phyloP scores from a whole-genome alignment of 768 basidiomycete genomes.

The Tricholoma flavovirens region DNA sequence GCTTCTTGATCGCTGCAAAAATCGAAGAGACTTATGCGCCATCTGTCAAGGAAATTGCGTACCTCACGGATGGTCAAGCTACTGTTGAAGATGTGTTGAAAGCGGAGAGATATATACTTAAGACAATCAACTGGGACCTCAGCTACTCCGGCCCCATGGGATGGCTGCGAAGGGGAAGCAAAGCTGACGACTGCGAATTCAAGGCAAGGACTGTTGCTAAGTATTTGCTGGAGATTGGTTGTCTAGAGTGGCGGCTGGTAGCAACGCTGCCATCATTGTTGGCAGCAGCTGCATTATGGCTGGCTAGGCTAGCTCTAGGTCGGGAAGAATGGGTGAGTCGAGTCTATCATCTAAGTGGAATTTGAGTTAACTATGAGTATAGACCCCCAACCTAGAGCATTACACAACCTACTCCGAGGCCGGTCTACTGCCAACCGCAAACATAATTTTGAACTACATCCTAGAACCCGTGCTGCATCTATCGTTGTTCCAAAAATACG shows the following conservation, averaged over 20 bases:
- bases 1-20: slow-evolving; percentile 85
- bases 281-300: slow-evolving; percentile 83
- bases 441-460: slow-evolving; percentile 89
- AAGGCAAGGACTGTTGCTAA: slow-evolving; percentile 85
- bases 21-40: slow-evolving; percentile 92
- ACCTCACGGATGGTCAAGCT: slow-evolving; percentile 74
- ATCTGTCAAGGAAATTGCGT: slow-evolving; percentile 72
- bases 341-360: background rate
- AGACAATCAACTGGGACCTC: slow-evolving; percentile 81
- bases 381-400: slow-evolving; percentile 85
- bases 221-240: slow-evolving; percentile 83
- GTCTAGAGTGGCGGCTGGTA: slow-evolving; percentile 77
- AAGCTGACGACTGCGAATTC: slow-evolving; percentile 88
- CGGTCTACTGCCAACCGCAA: slow-evolving; percentile 80
- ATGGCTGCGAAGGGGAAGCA: slow-evolving; percentile 84
- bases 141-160: slow-evolving; percentile 85
- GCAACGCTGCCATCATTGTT: slow-evolving; percentile 69
- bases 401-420: slow-evolving; percentile 92
- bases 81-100: slow-evolving; percentile 76
- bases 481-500: slow-evolving; percentile 92
- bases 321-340: slow-evolving; percentile 74
- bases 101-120: slow-evolving; percentile 85
- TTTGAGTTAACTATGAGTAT: background rate
- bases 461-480: slow-evolving; percentile 74
- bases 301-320: slow-evolving; percentile 75